Percentiles rank a stretch among this genome's conserved stretches.
These are phyloP conservation scores for Dactylella cylindrospora DNA, from an alignment of 2,329 filamentous ascomycete species.

Conservation along the genomic window DNA sequence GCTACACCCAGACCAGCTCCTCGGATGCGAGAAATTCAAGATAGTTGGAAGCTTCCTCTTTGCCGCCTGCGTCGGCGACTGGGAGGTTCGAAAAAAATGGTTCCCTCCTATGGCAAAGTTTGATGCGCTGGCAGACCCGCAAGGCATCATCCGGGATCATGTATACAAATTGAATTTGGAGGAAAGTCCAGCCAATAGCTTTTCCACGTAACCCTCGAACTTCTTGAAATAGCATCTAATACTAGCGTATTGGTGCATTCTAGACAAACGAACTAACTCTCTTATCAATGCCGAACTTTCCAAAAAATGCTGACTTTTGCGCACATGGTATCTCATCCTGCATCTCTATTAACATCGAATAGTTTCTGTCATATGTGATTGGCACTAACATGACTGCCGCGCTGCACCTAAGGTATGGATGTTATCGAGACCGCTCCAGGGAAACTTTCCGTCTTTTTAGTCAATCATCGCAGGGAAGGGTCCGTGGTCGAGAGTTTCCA, in stretches of 20 bases:
- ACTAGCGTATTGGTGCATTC: background rate
- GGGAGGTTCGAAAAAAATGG: constrained; percentile 18
- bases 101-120: constrained; percentile 30
- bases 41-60: constrained; percentile 20
- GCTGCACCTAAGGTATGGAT: constrained; percentile 18
- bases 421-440: constrained; percentile 4
- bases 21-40: constrained; percentile 34
- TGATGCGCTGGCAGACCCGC: background rate
- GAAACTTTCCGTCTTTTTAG: constrained; percentile 22
- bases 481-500: constrained; percentile 29
- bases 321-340: constrained; percentile 11
- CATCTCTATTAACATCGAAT: background rate
- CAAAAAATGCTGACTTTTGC: constrained; percentile 15
- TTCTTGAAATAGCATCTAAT: too few relatives aligned
- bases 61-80: constrained; percentile 22
- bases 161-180: constrained; percentile 23
- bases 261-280: constrained; percentile 19
- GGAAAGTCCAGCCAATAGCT: too few relatives aligned
- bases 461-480: constrained; percentile 21
- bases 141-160: constrained; percentile 14
- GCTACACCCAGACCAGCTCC: constrained; percentile 9
- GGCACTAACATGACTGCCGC: background rate
- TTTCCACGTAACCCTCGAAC: too few relatives aligned
- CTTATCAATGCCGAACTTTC: constrained; percentile 20
- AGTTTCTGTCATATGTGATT: background rate